phyloP scores from a whole-genome alignment of 2,329 filamentous ascomycete genomes.

The Cordyceps cateniannulata region DNA sequence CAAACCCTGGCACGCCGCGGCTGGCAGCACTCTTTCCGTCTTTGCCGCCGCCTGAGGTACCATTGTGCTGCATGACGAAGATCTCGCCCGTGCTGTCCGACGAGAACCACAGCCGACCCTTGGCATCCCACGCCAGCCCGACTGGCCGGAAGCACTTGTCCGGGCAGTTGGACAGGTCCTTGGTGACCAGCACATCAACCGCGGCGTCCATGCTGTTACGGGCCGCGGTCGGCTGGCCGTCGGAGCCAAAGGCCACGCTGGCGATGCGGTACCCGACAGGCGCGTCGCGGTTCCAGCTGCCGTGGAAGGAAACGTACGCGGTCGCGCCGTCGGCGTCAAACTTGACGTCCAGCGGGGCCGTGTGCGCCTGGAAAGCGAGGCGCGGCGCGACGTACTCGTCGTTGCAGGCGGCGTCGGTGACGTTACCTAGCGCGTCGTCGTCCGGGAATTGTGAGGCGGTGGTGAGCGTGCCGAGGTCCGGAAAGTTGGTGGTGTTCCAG shows the following conservation, averaged over 20 bases:
- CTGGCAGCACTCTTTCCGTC: not conserved
- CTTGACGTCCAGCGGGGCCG: constrained; percentile 64
- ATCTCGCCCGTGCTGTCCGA: constrained; percentile 61
- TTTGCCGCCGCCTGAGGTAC: constrained; percentile 11
- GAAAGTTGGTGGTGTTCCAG: constrained; percentile 47
- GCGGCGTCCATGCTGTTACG: constrained; percentile 40
- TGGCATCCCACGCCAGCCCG: constrained; percentile 44
- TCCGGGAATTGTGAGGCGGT: constrained; percentile 46
- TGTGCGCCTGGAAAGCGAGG: constrained; percentile 58
- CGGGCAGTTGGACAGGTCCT: constrained; percentile 46
- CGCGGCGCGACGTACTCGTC: constrained; percentile 40
- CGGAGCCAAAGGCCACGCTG: constrained; percentile 29
- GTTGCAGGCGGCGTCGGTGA: constrained; percentile 40
- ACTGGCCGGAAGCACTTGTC: constrained; percentile 56
- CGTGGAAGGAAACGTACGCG: constrained; percentile 66
- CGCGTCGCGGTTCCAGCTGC: constrained; percentile 50
- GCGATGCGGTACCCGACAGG: constrained; percentile 43
- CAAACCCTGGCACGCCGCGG: not conserved
- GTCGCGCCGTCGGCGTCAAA: constrained; percentile 52
- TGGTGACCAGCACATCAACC: constrained; percentile 49
- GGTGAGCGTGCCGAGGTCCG: constrained; percentile 32
- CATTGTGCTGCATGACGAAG: constrained; percentile 41
- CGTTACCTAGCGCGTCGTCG: constrained; percentile 22
- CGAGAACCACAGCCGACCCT: constrained; percentile 54
- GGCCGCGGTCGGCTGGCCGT: constrained; percentile 35